Evolutionary conservation across 148 eudicot genomes (phyloP).

Genomic region (Dianthus caryophyllus): DNA sequence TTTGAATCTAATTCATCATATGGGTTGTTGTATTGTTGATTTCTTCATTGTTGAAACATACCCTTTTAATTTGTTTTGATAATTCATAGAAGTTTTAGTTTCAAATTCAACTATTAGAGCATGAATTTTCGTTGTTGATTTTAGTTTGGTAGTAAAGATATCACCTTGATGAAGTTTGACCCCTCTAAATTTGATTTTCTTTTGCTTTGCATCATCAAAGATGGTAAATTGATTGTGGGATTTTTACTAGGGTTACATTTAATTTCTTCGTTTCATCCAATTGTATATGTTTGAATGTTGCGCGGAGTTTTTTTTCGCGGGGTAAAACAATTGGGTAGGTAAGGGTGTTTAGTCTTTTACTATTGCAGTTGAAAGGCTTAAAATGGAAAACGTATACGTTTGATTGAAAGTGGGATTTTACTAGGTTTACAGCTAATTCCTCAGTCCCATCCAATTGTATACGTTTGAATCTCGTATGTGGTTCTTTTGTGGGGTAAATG

Average conservation of each 20-base stretch:
- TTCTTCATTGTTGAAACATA: not conserved
- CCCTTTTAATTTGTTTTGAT: not conserved
- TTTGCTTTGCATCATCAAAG: not conserved
- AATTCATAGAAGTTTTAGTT: not conserved
- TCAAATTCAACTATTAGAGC: not conserved
- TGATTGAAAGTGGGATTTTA: not conserved
- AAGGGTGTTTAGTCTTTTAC: no score
- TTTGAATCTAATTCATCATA: not conserved
- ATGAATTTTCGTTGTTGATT: not conserved
- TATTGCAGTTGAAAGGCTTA: no score
- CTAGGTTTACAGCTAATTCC: not conserved
- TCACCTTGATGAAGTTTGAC: not conserved
- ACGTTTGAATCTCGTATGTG: no score
- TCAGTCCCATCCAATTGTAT: no score
- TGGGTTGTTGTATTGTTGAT: not conserved
- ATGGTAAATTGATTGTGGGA: no score
- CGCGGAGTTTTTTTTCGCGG: no score
- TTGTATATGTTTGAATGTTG: no score
- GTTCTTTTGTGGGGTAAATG: no score
- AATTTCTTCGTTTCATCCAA: no score
- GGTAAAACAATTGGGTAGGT: no score
- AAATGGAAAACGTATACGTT: no score
- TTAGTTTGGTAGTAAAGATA: not conserved
- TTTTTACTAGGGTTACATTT: no score
- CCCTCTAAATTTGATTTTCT: not conserved